Evolutionary conservation across 1,284 basidiomycete genomes (phyloP).

Genomic region (Marasmius tenuissimus): DNA sequence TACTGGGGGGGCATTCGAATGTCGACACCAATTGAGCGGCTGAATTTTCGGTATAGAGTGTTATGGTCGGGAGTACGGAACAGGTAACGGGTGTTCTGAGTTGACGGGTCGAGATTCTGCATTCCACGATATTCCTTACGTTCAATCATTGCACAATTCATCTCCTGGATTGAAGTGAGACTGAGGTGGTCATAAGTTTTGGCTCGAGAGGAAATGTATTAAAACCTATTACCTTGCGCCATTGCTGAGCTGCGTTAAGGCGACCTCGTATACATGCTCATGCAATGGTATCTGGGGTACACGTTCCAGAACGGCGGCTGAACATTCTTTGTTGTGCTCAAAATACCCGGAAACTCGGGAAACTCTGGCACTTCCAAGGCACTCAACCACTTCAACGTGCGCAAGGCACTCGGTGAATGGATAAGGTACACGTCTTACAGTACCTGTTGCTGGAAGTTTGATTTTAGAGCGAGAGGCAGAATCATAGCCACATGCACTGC

Average conservation of each 20-base stretch:
- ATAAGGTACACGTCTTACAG: slow-evolving; percentile 11
- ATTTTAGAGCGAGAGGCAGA: too few relatives aligned
- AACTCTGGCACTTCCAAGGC: slow-evolving; percentile 1
- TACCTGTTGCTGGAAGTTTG: too few relatives aligned
- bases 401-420: slow-evolving; percentile 32
- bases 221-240: slow-evolving; percentile 19
- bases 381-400: slow-evolving; percentile 29
- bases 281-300: slow-evolving; percentile 29
- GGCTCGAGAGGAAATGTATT: background rate
- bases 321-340: slow-evolving; percentile 28
- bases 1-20: background rate
- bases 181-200: background rate
- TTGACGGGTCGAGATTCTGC: background rate
- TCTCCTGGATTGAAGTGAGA: too few relatives aligned
- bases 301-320: slow-evolving; percentile 15
- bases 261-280: slow-evolving; percentile 27
- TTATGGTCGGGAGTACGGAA: background rate
- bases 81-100: background rate
- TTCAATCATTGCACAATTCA: too few relatives aligned
- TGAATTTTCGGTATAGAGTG: background rate
- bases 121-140: background rate
- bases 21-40: background rate
- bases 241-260: slow-evolving; percentile 24
- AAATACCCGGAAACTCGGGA: slow-evolving; percentile 21
- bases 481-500: too few relatives aligned